These are phyloP conservation scores for Blepharisma stoltei DNA, from an alignment of 73 alveolate genomes.

Conservation along the genomic window DNA sequence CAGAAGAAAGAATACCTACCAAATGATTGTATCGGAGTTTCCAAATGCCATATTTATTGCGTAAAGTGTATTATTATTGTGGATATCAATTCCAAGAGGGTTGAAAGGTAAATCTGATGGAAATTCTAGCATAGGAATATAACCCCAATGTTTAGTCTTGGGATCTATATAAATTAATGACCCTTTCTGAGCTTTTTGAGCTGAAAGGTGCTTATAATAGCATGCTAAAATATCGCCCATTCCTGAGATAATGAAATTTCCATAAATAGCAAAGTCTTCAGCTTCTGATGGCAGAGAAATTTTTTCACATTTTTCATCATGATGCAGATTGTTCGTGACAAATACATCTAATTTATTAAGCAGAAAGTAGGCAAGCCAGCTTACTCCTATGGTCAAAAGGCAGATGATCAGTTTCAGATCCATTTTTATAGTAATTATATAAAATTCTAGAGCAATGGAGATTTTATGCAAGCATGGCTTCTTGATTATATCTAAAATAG, in stretches of 20 bases:
- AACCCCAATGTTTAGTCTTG: background rate
- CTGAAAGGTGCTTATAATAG: background rate
- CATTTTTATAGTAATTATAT: no score
- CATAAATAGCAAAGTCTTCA: background rate
- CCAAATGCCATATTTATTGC: background rate
- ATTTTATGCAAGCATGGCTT: no score
- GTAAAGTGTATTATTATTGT: background rate
- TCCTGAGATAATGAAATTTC: background rate
- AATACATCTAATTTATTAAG: no score
- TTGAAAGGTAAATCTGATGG: background rate
- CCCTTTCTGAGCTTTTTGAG: slow-evolving; percentile 2
- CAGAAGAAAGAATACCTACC: no score
- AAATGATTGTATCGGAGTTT: no score
- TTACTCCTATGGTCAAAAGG: no score
- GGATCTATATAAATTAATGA: slow-evolving; percentile 4
- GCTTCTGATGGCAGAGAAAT: background rate
- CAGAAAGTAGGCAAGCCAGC: no score
- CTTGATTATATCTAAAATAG: no score
- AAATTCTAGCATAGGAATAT: background rate
- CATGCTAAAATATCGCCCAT: background rate
- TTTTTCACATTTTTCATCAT: no score
- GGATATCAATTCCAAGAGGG: background rate
- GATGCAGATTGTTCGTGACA: no score
- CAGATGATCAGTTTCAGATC: no score
- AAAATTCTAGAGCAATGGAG: no score